phyloP scores from a whole-genome alignment of 371 early-diverging fungal genomes.

The Mortierella sp. region DNA sequence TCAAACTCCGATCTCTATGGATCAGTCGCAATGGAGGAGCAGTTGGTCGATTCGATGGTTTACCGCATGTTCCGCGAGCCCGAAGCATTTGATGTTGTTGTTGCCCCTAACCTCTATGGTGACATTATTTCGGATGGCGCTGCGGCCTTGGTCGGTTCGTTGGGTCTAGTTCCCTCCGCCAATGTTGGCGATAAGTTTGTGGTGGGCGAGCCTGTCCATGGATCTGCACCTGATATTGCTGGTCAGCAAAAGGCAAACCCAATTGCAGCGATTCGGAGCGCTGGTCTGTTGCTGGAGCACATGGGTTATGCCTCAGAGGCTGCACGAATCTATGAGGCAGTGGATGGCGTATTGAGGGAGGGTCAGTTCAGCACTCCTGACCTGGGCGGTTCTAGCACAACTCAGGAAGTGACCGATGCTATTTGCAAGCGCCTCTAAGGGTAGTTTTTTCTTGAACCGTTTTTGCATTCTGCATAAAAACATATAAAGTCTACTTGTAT shows the following conservation, averaged over 20 bases:
- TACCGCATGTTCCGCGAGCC: constrained; percentile 97
- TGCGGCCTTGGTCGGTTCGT: constrained; percentile 93
- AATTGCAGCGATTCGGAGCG: constrained; percentile 91
- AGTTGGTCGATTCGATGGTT: constrained; percentile 96
- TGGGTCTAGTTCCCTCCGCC: constrained; percentile 94
- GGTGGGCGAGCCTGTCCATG: constrained; percentile 96
- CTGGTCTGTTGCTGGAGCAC: constrained; percentile 89
- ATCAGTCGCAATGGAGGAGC: constrained; percentile 87
- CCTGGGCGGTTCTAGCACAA: constrained; percentile 90
- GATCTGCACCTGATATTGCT: constrained; percentile 96
- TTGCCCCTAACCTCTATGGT: constrained; percentile 96
- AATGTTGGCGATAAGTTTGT: constrained; percentile 94
- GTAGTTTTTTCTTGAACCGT: not conserved
- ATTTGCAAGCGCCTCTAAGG: constrained; percentile 74
- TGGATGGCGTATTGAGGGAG: constrained; percentile 78
- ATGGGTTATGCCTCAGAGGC: constrained; percentile 81
- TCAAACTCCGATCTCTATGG: constrained; percentile 64
- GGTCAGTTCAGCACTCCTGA: constrained; percentile 84
- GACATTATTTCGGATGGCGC: constrained; percentile 96
- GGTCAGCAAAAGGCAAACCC: constrained; percentile 96
- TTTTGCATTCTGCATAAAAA: constrained; percentile 3
- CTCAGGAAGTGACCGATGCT: constrained; percentile 84
- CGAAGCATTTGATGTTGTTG: constrained; percentile 92
- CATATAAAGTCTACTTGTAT: too few relatives aligned
- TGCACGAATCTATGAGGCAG: constrained; percentile 83